Conservation (phyloP, 805 yeast genomes). For the Candida anglica region DNA sequence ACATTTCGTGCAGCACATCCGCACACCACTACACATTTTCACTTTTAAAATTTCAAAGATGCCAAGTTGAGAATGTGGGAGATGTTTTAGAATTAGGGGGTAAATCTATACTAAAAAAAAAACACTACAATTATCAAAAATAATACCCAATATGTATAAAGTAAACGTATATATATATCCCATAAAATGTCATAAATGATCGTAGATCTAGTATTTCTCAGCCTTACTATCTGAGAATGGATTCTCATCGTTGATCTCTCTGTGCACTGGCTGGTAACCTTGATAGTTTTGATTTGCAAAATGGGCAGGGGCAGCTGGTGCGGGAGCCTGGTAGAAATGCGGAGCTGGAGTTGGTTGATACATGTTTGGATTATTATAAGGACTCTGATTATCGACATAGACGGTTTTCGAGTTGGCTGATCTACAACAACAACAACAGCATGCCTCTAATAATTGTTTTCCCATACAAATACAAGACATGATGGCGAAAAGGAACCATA, state of each 20-base stretch:
- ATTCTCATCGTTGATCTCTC: background rate
- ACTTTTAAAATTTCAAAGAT: too few species aligned
- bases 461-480: slow-evolving; percentile 59
- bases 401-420: slow-evolving; percentile 11
- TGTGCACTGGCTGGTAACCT: slow-evolving; percentile 4
- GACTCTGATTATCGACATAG: slow-evolving; percentile 2
- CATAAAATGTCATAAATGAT: too few species aligned
- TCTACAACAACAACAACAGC: slow-evolving; percentile 47
- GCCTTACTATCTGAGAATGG: slow-evolving; percentile 5
- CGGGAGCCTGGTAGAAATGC: slow-evolving; percentile 1
- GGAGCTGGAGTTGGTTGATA: slow-evolving; percentile 2
- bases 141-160: too few species aligned
- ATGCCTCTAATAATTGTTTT: slow-evolving; percentile 37
- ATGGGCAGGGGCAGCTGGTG: slow-evolving; percentile 4
- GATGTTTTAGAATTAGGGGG: too few species aligned
- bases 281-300: slow-evolving; percentile 4
- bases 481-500: slow-evolving; percentile 57
- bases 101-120: too few species aligned
- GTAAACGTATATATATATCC: too few species aligned
- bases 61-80: too few species aligned
- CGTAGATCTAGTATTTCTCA: too few species aligned
- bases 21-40: too few species aligned
- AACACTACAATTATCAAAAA: too few species aligned
- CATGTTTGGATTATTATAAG: slow-evolving; percentile 5
- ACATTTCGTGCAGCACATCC: too few species aligned